phyloP scores from a whole-genome alignment of 768 basidiomycete genomes.

The Collybia sordida region DNA sequence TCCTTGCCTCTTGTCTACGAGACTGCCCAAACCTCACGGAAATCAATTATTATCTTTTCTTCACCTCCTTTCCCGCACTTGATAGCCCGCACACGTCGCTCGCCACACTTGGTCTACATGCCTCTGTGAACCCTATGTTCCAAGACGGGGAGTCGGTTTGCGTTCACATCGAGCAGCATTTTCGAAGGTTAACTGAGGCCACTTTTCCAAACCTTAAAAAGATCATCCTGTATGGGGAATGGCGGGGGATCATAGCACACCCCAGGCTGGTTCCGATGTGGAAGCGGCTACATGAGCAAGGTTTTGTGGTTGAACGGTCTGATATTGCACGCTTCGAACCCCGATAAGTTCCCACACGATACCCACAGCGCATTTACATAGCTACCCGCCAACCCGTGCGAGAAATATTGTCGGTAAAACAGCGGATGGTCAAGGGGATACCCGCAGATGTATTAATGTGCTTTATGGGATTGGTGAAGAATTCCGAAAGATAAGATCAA shows the following conservation, averaged over 20 bases:
- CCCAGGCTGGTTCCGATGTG: slow-evolving; percentile 32
- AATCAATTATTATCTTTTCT: slow-evolving; percentile 58
- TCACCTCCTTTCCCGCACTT: slow-evolving; percentile 34
- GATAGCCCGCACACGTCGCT: slow-evolving; percentile 30
- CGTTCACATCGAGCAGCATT: slow-evolving; percentile 45
- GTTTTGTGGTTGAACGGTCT: slow-evolving; percentile 23
- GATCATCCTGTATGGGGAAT: slow-evolving; percentile 54
- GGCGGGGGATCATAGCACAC: slow-evolving; percentile 39
- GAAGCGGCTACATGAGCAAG: slow-evolving; percentile 29
- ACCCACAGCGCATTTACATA: no score
- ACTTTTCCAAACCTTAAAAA: slow-evolving; percentile 45
- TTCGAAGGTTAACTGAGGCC: slow-evolving; percentile 38
- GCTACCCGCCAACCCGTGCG: no score
- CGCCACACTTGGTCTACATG: slow-evolving; percentile 49
- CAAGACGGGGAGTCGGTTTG: slow-evolving; percentile 33
- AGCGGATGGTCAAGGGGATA: no score
- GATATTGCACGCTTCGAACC: background rate
- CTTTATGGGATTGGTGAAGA: no score
- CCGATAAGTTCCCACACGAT: no score
- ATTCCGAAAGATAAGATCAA: no score
- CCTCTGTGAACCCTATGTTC: slow-evolving; percentile 44
- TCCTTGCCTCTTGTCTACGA: slow-evolving; percentile 44
- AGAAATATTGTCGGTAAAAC: no score
- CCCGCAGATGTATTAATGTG: no score
- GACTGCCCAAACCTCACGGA: slow-evolving; percentile 44